Percentiles rank a stretch among this genome's conserved stretches.
Conservation (phyloP, 768 basidiomycete genomes). For the Gelatoporia subvermispora region DNA sequence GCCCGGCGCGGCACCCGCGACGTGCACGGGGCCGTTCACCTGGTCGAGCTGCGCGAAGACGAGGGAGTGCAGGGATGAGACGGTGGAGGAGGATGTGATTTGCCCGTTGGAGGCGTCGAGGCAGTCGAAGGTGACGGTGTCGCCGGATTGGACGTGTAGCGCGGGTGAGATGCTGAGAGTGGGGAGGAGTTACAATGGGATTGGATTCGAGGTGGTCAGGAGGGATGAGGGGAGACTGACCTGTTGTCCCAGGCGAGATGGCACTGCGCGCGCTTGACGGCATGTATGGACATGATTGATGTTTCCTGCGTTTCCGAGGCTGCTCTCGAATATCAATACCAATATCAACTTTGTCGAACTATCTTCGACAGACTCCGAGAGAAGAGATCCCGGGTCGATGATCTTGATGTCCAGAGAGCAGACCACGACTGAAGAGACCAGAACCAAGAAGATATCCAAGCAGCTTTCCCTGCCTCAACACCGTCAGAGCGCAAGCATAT, state of each 20-base stretch:
- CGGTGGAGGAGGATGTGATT: constrained; percentile 40
- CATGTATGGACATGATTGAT: constrained; percentile 43
- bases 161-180: constrained; percentile 44
- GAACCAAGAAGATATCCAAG: too few relatives aligned
- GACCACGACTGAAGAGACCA: too few relatives aligned
- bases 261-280: constrained; percentile 44
- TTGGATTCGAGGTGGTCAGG: neutral
- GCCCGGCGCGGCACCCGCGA: constrained; percentile 47
- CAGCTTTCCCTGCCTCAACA: too few relatives aligned
- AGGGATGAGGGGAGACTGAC: constrained; percentile 22
- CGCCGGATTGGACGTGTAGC: constrained; percentile 46
- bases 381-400: too few relatives aligned
- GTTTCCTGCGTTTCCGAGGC: too few relatives aligned
- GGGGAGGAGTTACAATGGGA: neutral
- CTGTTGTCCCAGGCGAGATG: constrained; percentile 62
- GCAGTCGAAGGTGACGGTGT: constrained; percentile 53
- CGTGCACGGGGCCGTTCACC: constrained; percentile 56
- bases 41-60: constrained; percentile 47
- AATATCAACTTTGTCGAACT: too few relatives aligned
- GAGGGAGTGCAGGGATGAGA: constrained; percentile 32
- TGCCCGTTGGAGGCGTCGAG: constrained; percentile 63
- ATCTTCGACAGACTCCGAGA: too few relatives aligned
- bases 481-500: too few relatives aligned
- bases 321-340: too few relatives aligned
- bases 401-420: too few relatives aligned